These are phyloP conservation scores for Tulasnella sp. DNA, from an alignment of 768 basidiomycete genomes.

Conservation along the genomic window DNA sequence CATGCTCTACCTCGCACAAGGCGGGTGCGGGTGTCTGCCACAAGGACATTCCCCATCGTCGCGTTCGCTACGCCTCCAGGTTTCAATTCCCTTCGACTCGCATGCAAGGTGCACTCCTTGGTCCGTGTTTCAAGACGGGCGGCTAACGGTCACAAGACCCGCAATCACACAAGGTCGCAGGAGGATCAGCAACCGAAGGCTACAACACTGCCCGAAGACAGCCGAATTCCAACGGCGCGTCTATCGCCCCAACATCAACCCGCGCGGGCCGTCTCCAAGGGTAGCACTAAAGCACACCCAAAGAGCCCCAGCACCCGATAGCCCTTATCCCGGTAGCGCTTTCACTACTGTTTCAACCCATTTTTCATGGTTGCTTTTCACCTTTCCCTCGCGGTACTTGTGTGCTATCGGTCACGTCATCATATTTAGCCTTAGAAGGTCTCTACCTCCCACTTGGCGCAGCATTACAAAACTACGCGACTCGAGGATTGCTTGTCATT, in stretches of 20 bases:
- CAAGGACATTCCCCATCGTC: constrained; percentile 60
- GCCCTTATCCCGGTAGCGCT: constrained; percentile 76
- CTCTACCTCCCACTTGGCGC: constrained; percentile 79
- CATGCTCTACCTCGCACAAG: constrained; percentile 75
- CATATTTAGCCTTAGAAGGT: constrained; percentile 83
- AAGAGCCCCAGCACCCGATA: constrained; percentile 54
- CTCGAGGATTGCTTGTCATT: constrained; percentile 71
- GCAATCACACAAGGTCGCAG: constrained; percentile 46
- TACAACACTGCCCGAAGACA: constrained; percentile 62
- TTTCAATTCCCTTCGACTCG: constrained; percentile 73
- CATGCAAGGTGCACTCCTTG: constrained; percentile 82
- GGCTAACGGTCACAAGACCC: constrained; percentile 60
- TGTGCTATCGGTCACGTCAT: constrained; percentile 79
- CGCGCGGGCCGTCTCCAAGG: constrained; percentile 62
- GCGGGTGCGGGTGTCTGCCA: constrained; percentile 71
- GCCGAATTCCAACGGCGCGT: constrained; percentile 57
- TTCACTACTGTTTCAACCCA: constrained; percentile 74
- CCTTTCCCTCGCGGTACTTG: constrained; percentile 81
- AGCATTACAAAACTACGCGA: constrained; percentile 84
- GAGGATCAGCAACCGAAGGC: constrained; percentile 39
- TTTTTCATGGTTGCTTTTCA: constrained; percentile 78
- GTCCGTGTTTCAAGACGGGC: constrained; percentile 83
- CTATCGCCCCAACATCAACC: constrained; percentile 50
- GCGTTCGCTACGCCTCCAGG: constrained; percentile 67
- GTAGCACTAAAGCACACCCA: constrained; percentile 50